Evolutionary conservation across 768 basidiomycete genomes (phyloP), one percentile per base, ranked within the genome.

Genomic region (Leccinum barrowsii): DNA sequence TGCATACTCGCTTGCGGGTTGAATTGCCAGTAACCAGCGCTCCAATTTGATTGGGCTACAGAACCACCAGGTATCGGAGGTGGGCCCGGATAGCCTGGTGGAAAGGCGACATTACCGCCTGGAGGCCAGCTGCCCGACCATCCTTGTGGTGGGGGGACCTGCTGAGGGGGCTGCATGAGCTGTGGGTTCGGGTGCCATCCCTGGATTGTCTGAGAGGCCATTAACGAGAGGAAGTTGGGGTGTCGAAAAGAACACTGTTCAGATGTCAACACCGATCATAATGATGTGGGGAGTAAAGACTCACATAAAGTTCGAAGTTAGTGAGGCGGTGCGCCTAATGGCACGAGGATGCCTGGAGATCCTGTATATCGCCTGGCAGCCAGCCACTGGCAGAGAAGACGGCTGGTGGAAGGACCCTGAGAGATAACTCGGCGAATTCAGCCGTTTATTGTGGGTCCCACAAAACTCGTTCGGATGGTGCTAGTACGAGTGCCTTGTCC

Each of bases 31-130:
- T 59, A 72, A 13, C 84, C 84, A 5, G 76, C 74, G 30, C 80
- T 76, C 84, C 84, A 85, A n/a, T 59, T 50, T 3, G 68, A 60
- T 56, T 79, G 77, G 1, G 75, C 73, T 55, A 77, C 78, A 5
- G 81, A 67, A 34, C 81, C 80, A 5, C 77, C 60, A 5, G 86
- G 85, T 15, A 78, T 74, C 15, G 86, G 86, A n/a, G 86, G 84
- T 7, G 82, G 79, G 4, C 73, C 74, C 37, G 76, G 74, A 56
- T 71, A 77, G 28, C 68, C 69, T 13, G 72, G 67, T 13, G 76
- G 76, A 42, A 75, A 67, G 10, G 61, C 46, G 6, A 67, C 63
- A 13, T 68, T 65, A 15, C 55, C 52, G 3, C 68, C 59, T 5
- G 76, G 74, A 1, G 76, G 75, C 76, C 76, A 77, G 28, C 65